Evolutionary conservation across 345 rosid genomes (phyloP).

Genomic region (Draba incana): DNA sequence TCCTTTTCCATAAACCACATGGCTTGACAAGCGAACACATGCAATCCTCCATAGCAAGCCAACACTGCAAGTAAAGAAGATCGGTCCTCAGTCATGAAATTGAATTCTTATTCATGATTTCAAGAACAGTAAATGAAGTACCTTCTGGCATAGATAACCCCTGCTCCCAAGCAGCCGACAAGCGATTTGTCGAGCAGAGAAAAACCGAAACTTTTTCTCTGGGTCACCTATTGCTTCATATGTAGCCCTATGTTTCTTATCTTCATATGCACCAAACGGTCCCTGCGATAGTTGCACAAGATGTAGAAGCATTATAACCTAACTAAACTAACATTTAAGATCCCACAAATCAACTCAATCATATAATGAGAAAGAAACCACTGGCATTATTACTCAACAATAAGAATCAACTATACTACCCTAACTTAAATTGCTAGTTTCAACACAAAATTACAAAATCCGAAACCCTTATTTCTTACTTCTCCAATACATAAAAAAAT

Average conservation of each 20-base stretch:
- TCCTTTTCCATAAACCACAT: conserved; percentile 61
- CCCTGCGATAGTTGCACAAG: conserved; percentile 53
- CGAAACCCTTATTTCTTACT: too few relatives aligned
- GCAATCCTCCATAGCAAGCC: conserved; percentile 95
- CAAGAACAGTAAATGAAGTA: conserved; percentile 37
- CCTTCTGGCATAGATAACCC: conserved; percentile 94
- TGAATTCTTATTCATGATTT: conserved; percentile 1
- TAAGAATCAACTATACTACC: neutral
- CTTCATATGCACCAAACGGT: conserved; percentile 67
- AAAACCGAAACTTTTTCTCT: conserved; percentile 74
- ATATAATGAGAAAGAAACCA: neutral
- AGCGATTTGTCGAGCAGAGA: conserved; percentile 84
- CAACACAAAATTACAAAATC: too few relatives aligned
- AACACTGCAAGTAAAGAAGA: conserved; percentile 62
- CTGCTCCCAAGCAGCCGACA: conserved; percentile 90
- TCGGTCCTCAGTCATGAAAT: neutral
- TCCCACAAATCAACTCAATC: neutral
- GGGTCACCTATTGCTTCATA: conserved; percentile 78
- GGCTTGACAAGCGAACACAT: conserved; percentile 76
- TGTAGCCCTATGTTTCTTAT: conserved; percentile 89
- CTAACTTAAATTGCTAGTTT: too few relatives aligned
- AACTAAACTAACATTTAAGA: neutral
- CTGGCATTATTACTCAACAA: neutral
- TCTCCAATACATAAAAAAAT: too few relatives aligned
- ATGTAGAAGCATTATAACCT: neutral